Conservation (phyloP, 1,284 basidiomycete genomes). For the Heliocybe sulcata region DNA sequence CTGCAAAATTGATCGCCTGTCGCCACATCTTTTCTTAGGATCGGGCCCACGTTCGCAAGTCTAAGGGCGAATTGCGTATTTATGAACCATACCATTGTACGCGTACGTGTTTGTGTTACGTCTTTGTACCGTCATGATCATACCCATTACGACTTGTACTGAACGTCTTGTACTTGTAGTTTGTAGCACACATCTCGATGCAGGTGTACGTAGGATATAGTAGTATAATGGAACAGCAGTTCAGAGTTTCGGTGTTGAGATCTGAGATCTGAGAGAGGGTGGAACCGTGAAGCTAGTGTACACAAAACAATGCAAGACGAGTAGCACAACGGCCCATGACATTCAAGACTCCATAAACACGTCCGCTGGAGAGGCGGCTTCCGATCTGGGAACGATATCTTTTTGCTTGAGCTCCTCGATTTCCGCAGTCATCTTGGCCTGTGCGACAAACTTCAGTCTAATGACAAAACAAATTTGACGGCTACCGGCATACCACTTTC, state of each 20-base stretch:
- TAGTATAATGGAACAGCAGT: not conserved
- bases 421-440: slow-evolving; percentile 43
- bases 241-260: not conserved
- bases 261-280: not conserved
- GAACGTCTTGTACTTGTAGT: not conserved
- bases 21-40: not conserved
- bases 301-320: not conserved
- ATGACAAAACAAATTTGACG: not conserved
- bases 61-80: not conserved
- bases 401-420: slow-evolving; percentile 34
- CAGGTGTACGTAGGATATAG: not conserved
- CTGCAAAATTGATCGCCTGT: not conserved
- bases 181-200: not conserved
- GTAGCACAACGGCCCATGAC: not conserved
- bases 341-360: slow-evolving; percentile 16
- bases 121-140: not conserved
- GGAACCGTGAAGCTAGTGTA: not conserved
- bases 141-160: not conserved
- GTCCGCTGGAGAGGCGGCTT: slow-evolving; percentile 4
- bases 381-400: slow-evolving; percentile 10
- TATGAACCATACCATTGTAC: not conserved
- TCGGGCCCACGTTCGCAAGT: not conserved
- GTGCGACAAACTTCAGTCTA: slow-evolving; percentile 2
- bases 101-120: not conserved
- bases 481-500: slow-evolving; percentile 35